Conservation (phyloP, 2,329 filamentous ascomycete genomes). For the Colletotrichum phormii region DNA sequence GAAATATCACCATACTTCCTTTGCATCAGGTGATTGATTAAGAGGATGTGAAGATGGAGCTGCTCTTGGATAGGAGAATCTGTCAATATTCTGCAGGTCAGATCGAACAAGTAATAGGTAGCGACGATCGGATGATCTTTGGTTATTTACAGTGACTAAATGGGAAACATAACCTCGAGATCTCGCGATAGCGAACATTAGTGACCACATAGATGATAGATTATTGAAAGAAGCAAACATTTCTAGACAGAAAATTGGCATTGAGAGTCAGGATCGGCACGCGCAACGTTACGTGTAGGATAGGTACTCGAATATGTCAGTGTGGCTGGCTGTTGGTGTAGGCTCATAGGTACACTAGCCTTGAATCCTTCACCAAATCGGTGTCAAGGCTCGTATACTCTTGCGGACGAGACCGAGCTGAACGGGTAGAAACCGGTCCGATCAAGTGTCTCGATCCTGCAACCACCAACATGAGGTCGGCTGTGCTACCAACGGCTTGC, state of each 20-base stretch:
- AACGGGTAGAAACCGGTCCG: neutral
- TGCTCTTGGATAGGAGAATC: no score
- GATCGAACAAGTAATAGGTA: no score
- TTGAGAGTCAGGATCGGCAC: neutral
- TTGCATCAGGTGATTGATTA: no score
- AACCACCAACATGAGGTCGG: neutral
- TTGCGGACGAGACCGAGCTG: neutral
- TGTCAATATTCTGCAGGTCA: no score
- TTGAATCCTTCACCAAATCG: neutral
- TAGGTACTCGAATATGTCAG: neutral
- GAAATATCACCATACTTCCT: no score
- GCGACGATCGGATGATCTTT: no score
- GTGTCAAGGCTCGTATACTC: neutral
- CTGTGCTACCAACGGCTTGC: neutral
- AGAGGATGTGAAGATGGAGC: no score
- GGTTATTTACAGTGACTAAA: no score
- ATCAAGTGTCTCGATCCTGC: neutral
- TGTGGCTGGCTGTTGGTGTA: neutral
- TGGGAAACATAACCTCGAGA: no score
- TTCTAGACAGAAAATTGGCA: neutral
- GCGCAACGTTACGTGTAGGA: neutral
- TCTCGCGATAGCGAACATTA: neutral
- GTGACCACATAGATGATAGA: neutral
- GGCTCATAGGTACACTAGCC: neutral
- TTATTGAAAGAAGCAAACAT: neutral